Percentiles rank a stretch among this genome's conserved stretches.
Conservation (phyloP, 441 rosid genomes). For the Eruca vesicaria region DNA sequence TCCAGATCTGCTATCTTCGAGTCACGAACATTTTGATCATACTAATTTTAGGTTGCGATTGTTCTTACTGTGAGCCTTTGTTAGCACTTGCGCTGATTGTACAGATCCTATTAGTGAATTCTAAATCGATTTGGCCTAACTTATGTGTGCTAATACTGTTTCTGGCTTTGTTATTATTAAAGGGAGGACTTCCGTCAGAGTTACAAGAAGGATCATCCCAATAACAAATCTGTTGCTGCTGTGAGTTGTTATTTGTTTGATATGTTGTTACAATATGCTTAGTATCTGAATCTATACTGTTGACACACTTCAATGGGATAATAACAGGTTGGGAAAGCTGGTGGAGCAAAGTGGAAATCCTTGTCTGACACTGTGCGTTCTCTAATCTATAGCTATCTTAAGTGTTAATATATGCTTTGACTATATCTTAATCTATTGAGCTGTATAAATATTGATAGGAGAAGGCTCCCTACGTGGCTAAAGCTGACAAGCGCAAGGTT, state of each 20-base stretch:
- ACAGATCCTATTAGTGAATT: not conserved
- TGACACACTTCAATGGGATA: not conserved
- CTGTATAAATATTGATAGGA: constrained; percentile 46
- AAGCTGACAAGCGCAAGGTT: constrained; percentile 83
- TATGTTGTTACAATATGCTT: not conserved
- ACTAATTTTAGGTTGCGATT: not conserved
- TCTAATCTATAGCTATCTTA: not conserved
- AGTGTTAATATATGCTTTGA: not conserved
- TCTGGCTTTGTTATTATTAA: constrained; percentile 10
- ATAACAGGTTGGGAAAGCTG: constrained; percentile 86
- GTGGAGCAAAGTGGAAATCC: constrained; percentile 93
- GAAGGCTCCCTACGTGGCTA: constrained; percentile 74
- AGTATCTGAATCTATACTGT: not conserved
- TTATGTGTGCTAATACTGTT: not conserved
- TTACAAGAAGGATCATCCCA: constrained; percentile 84
- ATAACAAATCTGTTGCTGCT: constrained; percentile 85
- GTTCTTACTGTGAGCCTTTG: not conserved
- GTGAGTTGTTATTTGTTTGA: constrained; percentile 41
- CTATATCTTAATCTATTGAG: not conserved
- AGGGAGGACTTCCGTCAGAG: constrained; percentile 89
- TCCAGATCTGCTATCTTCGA: not conserved
- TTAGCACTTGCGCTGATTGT: not conserved
- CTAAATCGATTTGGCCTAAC: too few relatives aligned
- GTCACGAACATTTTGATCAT: not conserved
- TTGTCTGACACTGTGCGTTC: constrained; percentile 62